Evolutionary conservation across 306 rosid species (phyloP).

Genomic region (Casuarina equisetifolia): DNA sequence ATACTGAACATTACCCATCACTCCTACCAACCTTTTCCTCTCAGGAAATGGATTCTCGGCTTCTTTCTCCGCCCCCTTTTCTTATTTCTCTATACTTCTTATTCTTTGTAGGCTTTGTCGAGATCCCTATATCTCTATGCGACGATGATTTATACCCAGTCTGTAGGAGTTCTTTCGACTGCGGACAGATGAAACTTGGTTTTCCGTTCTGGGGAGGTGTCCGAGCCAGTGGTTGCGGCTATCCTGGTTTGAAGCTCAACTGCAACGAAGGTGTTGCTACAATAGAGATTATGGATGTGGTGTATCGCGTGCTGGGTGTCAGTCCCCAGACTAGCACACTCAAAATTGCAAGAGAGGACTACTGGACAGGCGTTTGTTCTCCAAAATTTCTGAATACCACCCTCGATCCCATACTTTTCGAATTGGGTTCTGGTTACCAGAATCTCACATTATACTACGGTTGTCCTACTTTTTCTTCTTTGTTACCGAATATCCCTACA

Average conservation of each 20-base stretch:
- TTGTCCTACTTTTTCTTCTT: conserved; percentile 18
- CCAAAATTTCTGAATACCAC: conserved; percentile 23
- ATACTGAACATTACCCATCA: not conserved
- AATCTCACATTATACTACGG: conserved; percentile 40
- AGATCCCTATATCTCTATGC: conserved; percentile 25
- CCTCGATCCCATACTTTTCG: conserved; percentile 33
- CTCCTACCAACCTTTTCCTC: not conserved
- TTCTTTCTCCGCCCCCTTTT: conserved; percentile 3
- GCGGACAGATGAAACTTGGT: conserved; percentile 26
- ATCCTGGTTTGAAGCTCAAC: conserved; percentile 30
- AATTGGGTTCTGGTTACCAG: not conserved
- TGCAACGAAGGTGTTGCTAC: conserved; percentile 23
- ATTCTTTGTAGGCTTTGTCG: conserved; percentile 17
- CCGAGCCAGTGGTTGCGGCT: conserved; percentile 45
- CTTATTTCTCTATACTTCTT: conserved; percentile 1
- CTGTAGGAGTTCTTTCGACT: conserved; percentile 24
- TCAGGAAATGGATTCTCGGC: conserved; percentile 31
- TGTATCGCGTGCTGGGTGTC: conserved; percentile 30
- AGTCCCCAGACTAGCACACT: conserved; percentile 7
- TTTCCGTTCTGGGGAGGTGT: conserved; percentile 49
- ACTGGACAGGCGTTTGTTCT: conserved; percentile 27
- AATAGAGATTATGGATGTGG: conserved; percentile 35
- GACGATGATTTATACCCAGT: not conserved
- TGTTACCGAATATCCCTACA: too few relatives aligned
- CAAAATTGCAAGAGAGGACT: conserved; percentile 43